Evolutionary conservation across 495 filamentous ascomycete genomes (phyloP).

Genomic region (Achaetomiella virescens): DNA sequence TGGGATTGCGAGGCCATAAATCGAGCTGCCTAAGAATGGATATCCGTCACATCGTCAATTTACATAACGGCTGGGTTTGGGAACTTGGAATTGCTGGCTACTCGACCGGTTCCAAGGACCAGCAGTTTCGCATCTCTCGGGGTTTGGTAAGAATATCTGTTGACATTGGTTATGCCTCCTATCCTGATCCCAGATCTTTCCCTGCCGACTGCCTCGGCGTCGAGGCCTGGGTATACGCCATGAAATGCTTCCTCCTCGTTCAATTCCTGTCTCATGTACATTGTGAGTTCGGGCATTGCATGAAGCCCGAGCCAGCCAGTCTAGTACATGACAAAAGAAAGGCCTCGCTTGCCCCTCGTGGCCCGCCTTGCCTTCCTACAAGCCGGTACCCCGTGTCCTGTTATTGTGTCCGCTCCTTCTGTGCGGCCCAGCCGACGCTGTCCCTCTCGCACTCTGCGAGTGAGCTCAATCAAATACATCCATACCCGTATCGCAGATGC

Average conservation of each 20-base stretch:
- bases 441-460: not conserved
- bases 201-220: not conserved
- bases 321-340: not conserved
- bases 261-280: not conserved
- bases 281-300: not conserved
- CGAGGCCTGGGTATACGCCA: not conserved
- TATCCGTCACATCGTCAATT: no score
- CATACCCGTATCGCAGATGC: not conserved
- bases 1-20: no score
- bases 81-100: no score
- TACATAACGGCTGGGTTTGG: no score
- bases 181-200: not conserved
- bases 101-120: no score
- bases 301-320: not conserved
- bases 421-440: not conserved
- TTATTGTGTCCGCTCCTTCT: not conserved
- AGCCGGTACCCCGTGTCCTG: not conserved
- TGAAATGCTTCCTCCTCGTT: not conserved
- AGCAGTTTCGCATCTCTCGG: no score
- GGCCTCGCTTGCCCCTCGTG: not conserved
- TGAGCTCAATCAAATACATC: not conserved
- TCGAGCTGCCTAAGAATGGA: no score
- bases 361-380: not conserved
- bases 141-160: no score
- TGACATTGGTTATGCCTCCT: constrained; percentile 1